Percentiles rank a stretch among this genome's conserved stretches.
phyloP scores from a whole-genome alignment of 2,329 filamentous ascomycete genomes.

The Microdochium nivale region DNA sequence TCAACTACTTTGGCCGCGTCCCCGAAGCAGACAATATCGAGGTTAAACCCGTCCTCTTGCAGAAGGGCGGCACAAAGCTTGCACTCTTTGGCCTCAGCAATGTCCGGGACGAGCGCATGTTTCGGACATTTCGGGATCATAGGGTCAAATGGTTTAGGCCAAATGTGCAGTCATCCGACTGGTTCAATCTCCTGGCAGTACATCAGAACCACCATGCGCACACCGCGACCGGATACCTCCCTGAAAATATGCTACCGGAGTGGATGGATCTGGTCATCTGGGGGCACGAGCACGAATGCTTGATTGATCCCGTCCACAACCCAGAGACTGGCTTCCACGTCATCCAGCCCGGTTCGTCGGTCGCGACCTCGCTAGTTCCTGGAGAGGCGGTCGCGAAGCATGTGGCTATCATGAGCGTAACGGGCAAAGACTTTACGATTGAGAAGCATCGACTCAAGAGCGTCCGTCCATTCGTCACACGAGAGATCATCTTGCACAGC shows the following conservation, averaged over 20 bases:
- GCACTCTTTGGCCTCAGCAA: conserved; percentile 94
- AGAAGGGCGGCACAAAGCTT: conserved; percentile 88
- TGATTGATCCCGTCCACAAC: conserved; percentile 78
- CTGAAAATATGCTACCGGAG: conserved; percentile 84
- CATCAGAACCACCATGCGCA: conserved; percentile 95
- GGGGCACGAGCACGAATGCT: conserved; percentile 96
- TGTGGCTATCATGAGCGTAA: conserved; percentile 77
- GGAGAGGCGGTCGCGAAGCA: conserved; percentile 90
- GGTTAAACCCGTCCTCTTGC: conserved; percentile 82
- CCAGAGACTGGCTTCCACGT: conserved; percentile 87
- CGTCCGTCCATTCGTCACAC: conserved; percentile 84
- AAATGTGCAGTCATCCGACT: conserved; percentile 70
- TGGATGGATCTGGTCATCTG: conserved; percentile 90
- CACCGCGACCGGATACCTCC: conserved; percentile 86
- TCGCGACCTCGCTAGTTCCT: conserved; percentile 84
- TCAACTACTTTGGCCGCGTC: conserved; percentile 94
- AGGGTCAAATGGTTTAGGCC: conserved; percentile 93
- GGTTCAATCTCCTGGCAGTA: conserved; percentile 93
- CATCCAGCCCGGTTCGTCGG: conserved; percentile 94
- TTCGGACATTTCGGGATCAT: conserved; percentile 84
- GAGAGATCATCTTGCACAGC: conserved; percentile 68
- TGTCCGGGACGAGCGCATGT: conserved; percentile 88
- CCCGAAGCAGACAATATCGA: conserved; percentile 90
- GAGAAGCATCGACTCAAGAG: conserved; percentile 79
- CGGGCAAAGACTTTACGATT: conserved; percentile 69